Conservation (phyloP, 1,284 basidiomycete species). For the Rhodofomes roseus region DNA sequence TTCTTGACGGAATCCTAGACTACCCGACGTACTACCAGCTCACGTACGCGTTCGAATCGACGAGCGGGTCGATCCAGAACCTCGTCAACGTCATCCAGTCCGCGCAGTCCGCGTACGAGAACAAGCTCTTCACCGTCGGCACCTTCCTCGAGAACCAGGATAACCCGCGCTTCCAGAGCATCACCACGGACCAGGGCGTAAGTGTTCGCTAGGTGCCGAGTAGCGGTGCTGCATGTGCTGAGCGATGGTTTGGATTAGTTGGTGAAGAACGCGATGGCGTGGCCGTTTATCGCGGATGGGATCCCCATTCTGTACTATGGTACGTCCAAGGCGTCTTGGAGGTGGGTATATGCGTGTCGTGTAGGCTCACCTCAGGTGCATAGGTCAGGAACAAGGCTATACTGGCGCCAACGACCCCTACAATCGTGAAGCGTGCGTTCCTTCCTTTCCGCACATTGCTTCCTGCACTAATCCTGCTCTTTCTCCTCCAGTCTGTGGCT, state of each 20-base stretch:
- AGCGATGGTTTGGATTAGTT: constrained; percentile 12
- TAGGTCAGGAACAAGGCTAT: constrained; percentile 30
- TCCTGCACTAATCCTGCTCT: constrained; percentile 1
- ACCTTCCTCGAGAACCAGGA: constrained; percentile 89
- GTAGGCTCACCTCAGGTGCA: constrained; percentile 20
- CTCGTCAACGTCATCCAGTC: constrained; percentile 51
- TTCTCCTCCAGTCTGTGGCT: constrained; percentile 48
- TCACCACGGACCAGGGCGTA: constrained; percentile 58
- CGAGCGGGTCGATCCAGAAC: constrained; percentile 52
- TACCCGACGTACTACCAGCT: constrained; percentile 73
- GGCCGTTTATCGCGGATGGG: constrained; percentile 48
- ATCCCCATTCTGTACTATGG: constrained; percentile 83
- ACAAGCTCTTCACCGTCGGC: constrained; percentile 36
- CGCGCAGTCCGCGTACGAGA: constrained; percentile 49
- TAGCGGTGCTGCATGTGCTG: background rate
- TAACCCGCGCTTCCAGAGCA: constrained; percentile 66
- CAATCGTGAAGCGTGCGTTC: constrained; percentile 60
- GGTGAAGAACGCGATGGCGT: constrained; percentile 26
- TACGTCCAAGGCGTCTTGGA: background rate
- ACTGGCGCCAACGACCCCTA: constrained; percentile 34
- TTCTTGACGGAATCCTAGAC: constrained; percentile 63
- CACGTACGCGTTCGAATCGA: constrained; percentile 62
- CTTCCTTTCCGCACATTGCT: background rate
- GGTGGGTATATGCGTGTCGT: background rate
- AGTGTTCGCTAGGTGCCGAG: constrained; percentile 21